Percentiles rank a stretch among this genome's conserved stretches.
These are phyloP conservation scores for Heteromeles arbutifolia DNA, from an alignment of 306 rosid species.

Conservation along the genomic window DNA sequence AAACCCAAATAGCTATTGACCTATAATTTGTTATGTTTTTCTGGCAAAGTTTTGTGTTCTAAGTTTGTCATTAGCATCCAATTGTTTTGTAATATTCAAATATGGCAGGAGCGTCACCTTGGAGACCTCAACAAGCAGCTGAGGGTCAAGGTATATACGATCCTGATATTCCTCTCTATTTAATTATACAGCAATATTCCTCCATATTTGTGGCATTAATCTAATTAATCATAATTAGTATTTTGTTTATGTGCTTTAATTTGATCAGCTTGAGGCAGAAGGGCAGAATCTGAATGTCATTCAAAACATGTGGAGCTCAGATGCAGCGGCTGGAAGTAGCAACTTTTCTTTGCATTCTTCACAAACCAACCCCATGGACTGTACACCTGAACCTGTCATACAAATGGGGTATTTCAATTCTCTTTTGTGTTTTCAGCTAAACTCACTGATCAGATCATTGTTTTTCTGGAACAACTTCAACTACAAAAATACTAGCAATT, in stretches of 20 bases:
- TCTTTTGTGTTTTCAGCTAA: neutral
- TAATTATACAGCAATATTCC: neutral
- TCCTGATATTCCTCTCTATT: neutral
- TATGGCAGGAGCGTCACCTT: constrained; percentile 57
- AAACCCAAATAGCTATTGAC: neutral
- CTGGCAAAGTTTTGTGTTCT: neutral
- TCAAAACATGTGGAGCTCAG: constrained; percentile 55
- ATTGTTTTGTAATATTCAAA: neutral
- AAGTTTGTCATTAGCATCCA: neutral
- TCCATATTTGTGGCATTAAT: neutral
- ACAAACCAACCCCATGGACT: constrained; percentile 51
- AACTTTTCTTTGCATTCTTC: constrained; percentile 44
- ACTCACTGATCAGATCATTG: neutral
- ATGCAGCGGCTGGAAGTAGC: constrained; percentile 38
- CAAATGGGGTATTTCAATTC: constrained; percentile 62
- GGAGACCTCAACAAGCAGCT: constrained; percentile 73
- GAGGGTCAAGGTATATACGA: constrained; percentile 49
- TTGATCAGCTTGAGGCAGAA: constrained; percentile 61
- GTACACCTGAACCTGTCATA: constrained; percentile 51
- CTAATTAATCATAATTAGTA: neutral
- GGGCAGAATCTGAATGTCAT: constrained; percentile 55
- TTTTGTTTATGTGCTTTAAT: neutral
- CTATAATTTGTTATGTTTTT: neutral
- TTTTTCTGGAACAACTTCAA: neutral
- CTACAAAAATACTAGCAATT: neutral